Base-by-base conservation (phyloP, 1,139 yeast species). In the Diutina sp. region DNA sequence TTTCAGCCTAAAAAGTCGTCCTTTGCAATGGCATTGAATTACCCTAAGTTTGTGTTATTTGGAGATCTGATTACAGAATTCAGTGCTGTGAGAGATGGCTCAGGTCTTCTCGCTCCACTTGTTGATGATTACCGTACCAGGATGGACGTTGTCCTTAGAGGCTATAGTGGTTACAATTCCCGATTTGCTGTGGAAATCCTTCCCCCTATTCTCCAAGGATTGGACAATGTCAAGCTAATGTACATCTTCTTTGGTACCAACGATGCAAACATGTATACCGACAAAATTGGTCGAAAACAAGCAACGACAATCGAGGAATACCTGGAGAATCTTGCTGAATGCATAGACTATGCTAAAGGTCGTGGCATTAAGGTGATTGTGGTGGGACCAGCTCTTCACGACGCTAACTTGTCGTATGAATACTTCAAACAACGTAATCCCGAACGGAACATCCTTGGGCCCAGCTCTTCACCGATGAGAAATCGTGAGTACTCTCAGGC, bases 221-320 rank as follows among this genome's bases (percentile, higher is more conserved):
- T 50, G 29, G 7, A 6, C 29, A 68, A 68, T 56, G 60, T 72
- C 56, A 65, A 68, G 58, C 61, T 85, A 41, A 75, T 80, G 60
- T 78, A 83, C 0, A 69, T 89, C 3, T 87, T 85, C 67, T 81
- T 87, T 62, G 96, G 96, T 1, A 78, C 95, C 11, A 89, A 89
- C 64, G 96, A 89, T 66, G 83, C 89, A 0, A 62, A 72, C 3
- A 9, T 32, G n/a, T n/a, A 18, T 5, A 11, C 16, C 4, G 25
- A 30, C 8, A 11, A n/a, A 3, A 12, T 53, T n/a, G 76, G 74
- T 45, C 65, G 69, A 6, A 68, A 72, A 28, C 95, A 87, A 65
- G 72, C 72, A 28, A 88, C 86, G 1, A 76, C 79, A 1, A 54
- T 83, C 9, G 76, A 70, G 0, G 72, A 78, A 58, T 87, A 71